A percentile compares a stretch with the other conserved stretches of the same genome.
phyloP scores from a whole-genome alignment of 2,329 filamentous ascomycete genomes.

The Aurifilum marmelostoma region DNA sequence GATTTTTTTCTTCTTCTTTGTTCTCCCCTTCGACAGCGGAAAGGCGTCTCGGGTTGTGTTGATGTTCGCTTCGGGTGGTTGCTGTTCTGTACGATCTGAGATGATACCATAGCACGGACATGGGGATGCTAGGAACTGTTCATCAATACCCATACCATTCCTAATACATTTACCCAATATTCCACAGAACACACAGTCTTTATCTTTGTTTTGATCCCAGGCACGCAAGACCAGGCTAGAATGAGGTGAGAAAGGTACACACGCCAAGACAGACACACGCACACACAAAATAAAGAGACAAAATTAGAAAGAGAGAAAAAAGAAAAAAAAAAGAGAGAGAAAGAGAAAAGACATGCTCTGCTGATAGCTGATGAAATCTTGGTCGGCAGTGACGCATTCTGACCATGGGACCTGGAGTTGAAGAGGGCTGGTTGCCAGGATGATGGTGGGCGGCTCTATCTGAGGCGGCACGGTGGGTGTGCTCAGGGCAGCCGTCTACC shows the following conservation, averaged over 20 bases:
- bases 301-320: no score
- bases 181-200: not conserved
- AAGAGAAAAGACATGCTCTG: not conserved
- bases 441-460: not conserved
- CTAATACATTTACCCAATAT: not conserved
- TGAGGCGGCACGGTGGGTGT: not conserved
- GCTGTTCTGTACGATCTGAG: not conserved
- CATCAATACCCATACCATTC: not conserved
- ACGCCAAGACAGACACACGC: no score
- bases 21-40: not conserved
- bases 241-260: not conserved
- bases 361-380: not conserved
- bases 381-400: conserved; percentile 6
- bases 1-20: not conserved
- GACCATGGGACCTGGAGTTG: not conserved
- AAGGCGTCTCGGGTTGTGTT: not conserved
- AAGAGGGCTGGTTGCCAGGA: not conserved
- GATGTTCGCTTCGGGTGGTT: not conserved
- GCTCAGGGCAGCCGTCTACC: not conserved
- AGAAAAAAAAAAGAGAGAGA: not conserved
- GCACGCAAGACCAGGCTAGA: not conserved
- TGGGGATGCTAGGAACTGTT: not conserved
- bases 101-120: not conserved
- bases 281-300: not conserved
- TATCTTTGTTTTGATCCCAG: not conserved